These are phyloP conservation scores for Pichia sp. DNA, from an alignment of 1,139 yeast genomes.

Conservation along the genomic window DNA sequence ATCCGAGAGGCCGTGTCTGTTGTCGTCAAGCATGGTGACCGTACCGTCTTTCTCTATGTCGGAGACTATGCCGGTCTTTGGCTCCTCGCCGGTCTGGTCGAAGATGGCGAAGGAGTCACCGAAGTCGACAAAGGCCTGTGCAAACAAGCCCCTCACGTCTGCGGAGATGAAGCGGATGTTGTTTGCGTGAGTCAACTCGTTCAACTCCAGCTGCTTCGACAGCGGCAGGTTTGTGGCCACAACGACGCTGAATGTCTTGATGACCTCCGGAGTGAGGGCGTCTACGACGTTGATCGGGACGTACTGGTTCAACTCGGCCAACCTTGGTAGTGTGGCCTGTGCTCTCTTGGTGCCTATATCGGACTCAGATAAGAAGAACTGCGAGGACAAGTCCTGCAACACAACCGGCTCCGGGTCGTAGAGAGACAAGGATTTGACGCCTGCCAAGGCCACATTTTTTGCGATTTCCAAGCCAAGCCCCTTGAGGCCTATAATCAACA, in stretches of 20 bases:
- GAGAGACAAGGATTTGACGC: conserved; percentile 87
- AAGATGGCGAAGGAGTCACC: conserved; percentile 76
- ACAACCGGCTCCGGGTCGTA: conserved; percentile 74
- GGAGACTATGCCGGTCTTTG: conserved; percentile 77
- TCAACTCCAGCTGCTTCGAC: conserved; percentile 72
- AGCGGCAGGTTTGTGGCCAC: conserved; percentile 75
- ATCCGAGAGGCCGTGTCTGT: conserved; percentile 89
- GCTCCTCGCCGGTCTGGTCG: conserved; percentile 93
- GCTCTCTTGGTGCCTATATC: conserved; percentile 84
- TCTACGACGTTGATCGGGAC: conserved; percentile 74
- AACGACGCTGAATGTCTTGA: conserved; percentile 68
- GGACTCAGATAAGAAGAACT: conserved; percentile 67
- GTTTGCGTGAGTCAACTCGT: conserved; percentile 67
- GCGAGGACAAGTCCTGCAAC: conserved; percentile 76
- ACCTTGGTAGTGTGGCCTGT: conserved; percentile 54
- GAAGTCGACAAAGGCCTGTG: conserved; percentile 83
- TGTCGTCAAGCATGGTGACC: conserved; percentile 87
- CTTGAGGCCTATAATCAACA: conserved; percentile 77
- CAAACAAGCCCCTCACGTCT: conserved; percentile 83
- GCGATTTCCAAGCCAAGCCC: conserved; percentile 96
- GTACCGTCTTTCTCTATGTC: conserved; percentile 87
- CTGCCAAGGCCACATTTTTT: conserved; percentile 93
- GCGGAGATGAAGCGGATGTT: conserved; percentile 78
- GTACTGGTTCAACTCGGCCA: conserved; percentile 81
- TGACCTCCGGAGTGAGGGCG: conserved; percentile 47